Percentiles rank a stretch among this genome's conserved stretches.
These are phyloP conservation scores for Marsdenia floribunda DNA, from an alignment of 257 asterid species.

Conservation along the genomic window DNA sequence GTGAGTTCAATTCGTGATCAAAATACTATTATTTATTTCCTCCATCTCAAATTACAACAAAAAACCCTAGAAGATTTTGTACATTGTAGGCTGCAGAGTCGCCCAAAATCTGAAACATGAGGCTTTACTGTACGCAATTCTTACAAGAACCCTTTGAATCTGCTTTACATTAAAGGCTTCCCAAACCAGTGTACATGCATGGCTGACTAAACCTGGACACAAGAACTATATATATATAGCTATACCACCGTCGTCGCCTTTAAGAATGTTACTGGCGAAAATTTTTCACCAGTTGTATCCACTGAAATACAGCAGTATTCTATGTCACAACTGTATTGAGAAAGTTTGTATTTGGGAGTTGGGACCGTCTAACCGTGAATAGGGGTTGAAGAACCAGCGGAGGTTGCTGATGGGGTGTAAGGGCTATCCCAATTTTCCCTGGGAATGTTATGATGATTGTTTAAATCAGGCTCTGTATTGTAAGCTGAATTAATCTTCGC, in stretches of 20 bases:
- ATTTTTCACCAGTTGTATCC: neutral
- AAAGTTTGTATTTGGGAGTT: neutral
- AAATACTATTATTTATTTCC: too few relatives aligned
- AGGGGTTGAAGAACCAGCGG: neutral
- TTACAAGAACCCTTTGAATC: neutral
- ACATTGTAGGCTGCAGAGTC: neutral
- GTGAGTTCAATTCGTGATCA: too few relatives aligned
- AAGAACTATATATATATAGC: neutral
- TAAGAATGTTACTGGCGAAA: neutral
- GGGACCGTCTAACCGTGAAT: neutral
- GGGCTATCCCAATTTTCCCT: conserved; percentile 39
- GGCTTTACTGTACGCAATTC: neutral
- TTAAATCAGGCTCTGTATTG: conserved; percentile 14
- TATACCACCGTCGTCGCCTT: neutral
- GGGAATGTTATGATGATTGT: conserved; percentile 45
- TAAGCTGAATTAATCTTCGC: conserved; percentile 4
- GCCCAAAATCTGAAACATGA: neutral
- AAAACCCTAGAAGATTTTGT: neutral
- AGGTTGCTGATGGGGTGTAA: conserved; percentile 23
- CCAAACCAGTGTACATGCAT: neutral
- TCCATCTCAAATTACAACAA: too few relatives aligned
- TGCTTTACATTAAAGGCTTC: neutral
- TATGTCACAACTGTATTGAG: neutral
- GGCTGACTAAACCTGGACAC: neutral
- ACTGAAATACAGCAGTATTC: neutral